Evolutionary conservation across 805 yeast species (phyloP), one percentile per base, ranked within the genome.

Genomic region (Cyberlindnera mississippiensis): DNA sequence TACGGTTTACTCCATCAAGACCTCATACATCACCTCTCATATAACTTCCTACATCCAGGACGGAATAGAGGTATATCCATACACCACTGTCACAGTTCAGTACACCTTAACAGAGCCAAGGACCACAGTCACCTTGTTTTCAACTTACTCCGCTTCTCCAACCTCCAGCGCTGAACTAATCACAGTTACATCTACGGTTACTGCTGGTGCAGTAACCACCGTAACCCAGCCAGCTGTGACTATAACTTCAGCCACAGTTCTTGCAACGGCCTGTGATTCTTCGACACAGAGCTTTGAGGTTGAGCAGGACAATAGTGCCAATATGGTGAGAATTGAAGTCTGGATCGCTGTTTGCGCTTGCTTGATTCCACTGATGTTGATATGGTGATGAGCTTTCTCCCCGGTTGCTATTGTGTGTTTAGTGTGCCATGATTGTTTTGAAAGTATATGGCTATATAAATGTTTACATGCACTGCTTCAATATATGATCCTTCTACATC

Each of bases 61-160:
- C 24, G 44, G 40, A 6, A 39, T 44, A 1, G 38, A 40, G 10
- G 42, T 46, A 4, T 40, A 24, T 29, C 55, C 57, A 31, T 33
- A 42, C 33, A 41, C 54, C 8, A 51, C 57, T 2, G 35, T 45
- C 15, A 49, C 53, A 4, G 33, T 33, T 15, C 46, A 53, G 1
- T 28, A 40, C 39, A 41, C 50, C n/a, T 26, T 37, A 9, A 12
- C 49, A 11, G 19, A 33, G 19, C 15, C 49, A 11, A 18, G 35
- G 16, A 15, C 41, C 9, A 14, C 27, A 24, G 27, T 24, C 27
- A 24, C 27, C 27, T 8, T 24, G 10, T 8, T 24, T 11, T 24
- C 27, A 8, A 42, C 44, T 18, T 30, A 37, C 6, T 18, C 35
- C 12, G 9, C 8, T 14, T 6, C 33, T 19, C 14, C 33, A 6